Evolutionary conservation across 2,329 filamentous ascomycete species (phyloP), one percentile per base, ranked within the genome.

Genomic region (Dendryphion nanum): DNA sequence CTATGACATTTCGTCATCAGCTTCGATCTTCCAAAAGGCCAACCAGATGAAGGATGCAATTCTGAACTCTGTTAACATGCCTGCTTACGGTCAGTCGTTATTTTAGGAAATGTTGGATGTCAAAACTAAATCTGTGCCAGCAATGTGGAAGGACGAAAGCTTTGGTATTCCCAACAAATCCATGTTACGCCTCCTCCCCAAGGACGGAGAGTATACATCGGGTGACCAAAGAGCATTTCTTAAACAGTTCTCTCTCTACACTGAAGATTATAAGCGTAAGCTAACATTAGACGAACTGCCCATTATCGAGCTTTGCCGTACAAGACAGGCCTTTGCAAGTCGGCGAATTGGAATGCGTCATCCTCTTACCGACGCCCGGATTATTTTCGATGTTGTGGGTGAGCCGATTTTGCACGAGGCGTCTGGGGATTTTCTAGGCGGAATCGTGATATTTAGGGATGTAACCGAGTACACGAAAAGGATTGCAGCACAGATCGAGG

Each of bases 101-200:
- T 26, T 26, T n/a, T 2, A 10, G 23, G 10, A 26, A n/a, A 10
- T n/a, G 23, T 10, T n/a, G n/a, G n/a, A 26, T 26, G 23, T 42
- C 15, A 16, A 35, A 18, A 23, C 41, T 51, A 31, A 51, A 35
- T 13, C 19, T 8, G 2, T 4, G 30, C 8, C 21, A 58, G 59
- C 84, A 17, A 86, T 89, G 81, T 90, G 86, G 86, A 85, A 83
- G 55, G 86, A 91, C 48, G 80, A 84, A 37, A 84, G 79, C 33
- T 81, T 89, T 32, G 82, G 79, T 0, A 81, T 89, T 30, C 82
- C 85, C 4, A 91, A 91, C 54, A 78, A 77, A 49, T 83, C 84
- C 4, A 78, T 72, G 30, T 55, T 74, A 14, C 60, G 64, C 33
- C 51, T 74, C 3, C 47, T 69, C 20, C 60, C 64, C 1, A 63